Evolutionary conservation across 139 green algal species (phyloP).

Genomic region (Tetraselmis chui): DNA sequence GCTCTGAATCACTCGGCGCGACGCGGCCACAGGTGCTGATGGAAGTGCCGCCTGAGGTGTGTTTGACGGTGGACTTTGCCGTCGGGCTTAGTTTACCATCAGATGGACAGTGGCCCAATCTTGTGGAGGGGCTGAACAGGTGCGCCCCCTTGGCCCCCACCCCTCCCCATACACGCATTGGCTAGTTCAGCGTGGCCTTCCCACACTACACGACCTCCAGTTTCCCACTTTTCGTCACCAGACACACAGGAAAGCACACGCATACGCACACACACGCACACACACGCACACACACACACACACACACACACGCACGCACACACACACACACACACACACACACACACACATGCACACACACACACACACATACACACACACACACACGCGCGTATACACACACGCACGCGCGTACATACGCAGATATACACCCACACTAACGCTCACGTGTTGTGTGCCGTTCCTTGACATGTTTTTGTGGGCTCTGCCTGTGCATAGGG

Average conservation of each 20-base stretch:
- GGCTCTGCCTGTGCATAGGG: conserved; percentile 7
- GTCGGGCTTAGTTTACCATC: conserved; percentile 26
- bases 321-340: too few relatives aligned
- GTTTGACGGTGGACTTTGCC: conserved; percentile 42
- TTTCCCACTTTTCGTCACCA: too few relatives aligned
- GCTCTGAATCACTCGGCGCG: neutral
- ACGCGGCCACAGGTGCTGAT: conserved; percentile 26
- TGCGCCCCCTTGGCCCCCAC: too few relatives aligned
- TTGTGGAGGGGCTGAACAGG: conserved; percentile 6
- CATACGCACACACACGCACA: too few relatives aligned
- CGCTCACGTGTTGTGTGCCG: neutral
- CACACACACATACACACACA: too few relatives aligned
- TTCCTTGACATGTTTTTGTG: neutral
- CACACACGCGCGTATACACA: too few relatives aligned
- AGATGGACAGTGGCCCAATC: conserved; percentile 15
- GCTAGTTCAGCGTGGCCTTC: neutral
- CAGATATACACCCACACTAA: too few relatives aligned
- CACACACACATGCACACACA: too few relatives aligned
- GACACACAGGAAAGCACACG: conserved; percentile 16
- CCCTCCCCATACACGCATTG: neutral
- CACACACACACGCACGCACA: too few relatives aligned
- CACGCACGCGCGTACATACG: too few relatives aligned
- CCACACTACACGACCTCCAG: too few relatives aligned
- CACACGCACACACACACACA: too few relatives aligned
- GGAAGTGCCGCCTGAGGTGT: conserved; percentile 24